A percentile compares a stretch with the other conserved stretches of the same genome.
Conservation (phyloP, 2,329 filamentous ascomycete genomes). For the Colletotrichum cuscutae region DNA sequence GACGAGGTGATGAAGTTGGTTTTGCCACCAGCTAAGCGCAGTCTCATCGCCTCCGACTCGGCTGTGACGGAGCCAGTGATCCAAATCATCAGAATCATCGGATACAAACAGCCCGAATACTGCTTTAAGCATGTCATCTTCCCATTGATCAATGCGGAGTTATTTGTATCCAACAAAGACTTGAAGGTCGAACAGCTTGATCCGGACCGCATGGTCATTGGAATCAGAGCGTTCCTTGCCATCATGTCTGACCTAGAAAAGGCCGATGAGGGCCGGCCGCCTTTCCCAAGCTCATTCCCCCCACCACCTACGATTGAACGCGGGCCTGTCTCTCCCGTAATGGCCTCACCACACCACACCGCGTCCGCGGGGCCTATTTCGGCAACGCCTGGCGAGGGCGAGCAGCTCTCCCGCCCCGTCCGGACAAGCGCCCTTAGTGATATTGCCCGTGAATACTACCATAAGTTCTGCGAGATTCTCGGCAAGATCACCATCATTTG, state of each 20-base stretch:
- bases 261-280: slow-evolving; percentile 78
- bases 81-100: slow-evolving; percentile 93
- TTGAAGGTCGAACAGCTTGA: slow-evolving; percentile 92
- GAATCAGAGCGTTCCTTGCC: slow-evolving; percentile 91
- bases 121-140: slow-evolving; percentile 96
- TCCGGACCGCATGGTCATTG: slow-evolving; percentile 96
- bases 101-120: slow-evolving; percentile 91
- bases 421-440: slow-evolving; percentile 75
- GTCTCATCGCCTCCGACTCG: slow-evolving; percentile 83
- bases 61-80: slow-evolving; percentile 90
- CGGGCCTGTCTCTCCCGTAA: slow-evolving; percentile 60
- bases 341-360: slow-evolving; percentile 48
- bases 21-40: slow-evolving; percentile 81
- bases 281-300: slow-evolving; percentile 79
- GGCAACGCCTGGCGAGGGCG: slow-evolving; percentile 56
- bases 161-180: slow-evolving; percentile 81
- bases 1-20: slow-evolving; percentile 91
- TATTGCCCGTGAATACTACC: slow-evolving; percentile 84
- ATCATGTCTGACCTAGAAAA: slow-evolving; percentile 95
- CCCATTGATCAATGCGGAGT: slow-evolving; percentile 89
- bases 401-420: slow-evolving; percentile 74
- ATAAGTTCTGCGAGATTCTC: slow-evolving; percentile 92
- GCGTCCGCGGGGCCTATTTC: slow-evolving; percentile 33
- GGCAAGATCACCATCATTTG: slow-evolving; percentile 97
- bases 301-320: slow-evolving; percentile 53